These are phyloP conservation scores for Fusarium neocosmosporiellum DNA, from an alignment of 2,329 filamentous ascomycete genomes.

Conservation along the genomic window DNA sequence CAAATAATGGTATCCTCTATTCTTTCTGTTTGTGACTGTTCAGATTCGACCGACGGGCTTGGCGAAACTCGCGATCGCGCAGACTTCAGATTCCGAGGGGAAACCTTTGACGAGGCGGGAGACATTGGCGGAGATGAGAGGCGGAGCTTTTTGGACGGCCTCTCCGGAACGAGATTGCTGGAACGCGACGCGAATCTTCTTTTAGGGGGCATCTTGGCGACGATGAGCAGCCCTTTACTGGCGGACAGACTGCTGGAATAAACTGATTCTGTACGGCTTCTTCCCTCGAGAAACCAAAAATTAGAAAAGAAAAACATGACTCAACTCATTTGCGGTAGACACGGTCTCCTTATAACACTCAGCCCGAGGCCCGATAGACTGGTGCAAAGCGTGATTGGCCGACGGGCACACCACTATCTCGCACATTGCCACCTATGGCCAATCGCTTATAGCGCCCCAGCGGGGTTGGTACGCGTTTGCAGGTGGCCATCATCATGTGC, in stretches of 20 bases:
- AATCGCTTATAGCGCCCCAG: background rate
- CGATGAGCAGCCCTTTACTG: too few species aligned
- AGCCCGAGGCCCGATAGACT: background rate
- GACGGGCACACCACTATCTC: background rate
- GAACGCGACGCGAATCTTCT: background rate
- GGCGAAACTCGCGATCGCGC: background rate
- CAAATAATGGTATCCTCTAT: background rate
- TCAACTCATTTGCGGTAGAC: slow-evolving; percentile 1
- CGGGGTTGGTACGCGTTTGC: background rate
- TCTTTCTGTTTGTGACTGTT: background rate
- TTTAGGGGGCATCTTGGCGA: background rate
- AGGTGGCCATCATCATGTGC: background rate
- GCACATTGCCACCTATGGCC: background rate
- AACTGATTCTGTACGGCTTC: too few species aligned
- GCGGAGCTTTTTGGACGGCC: background rate
- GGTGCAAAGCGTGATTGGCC: background rate
- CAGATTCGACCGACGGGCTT: background rate
- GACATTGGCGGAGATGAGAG: background rate
- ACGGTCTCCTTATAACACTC: background rate
- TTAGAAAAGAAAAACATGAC: background rate
- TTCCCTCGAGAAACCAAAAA: background rate
- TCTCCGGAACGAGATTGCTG: background rate
- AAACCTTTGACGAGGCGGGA: background rate
- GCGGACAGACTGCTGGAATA: too few species aligned
- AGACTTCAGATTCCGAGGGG: background rate